Base-by-base conservation (phyloP, 768 basidiomycete genomes). In the Hemileccinum rubropunctum region DNA sequence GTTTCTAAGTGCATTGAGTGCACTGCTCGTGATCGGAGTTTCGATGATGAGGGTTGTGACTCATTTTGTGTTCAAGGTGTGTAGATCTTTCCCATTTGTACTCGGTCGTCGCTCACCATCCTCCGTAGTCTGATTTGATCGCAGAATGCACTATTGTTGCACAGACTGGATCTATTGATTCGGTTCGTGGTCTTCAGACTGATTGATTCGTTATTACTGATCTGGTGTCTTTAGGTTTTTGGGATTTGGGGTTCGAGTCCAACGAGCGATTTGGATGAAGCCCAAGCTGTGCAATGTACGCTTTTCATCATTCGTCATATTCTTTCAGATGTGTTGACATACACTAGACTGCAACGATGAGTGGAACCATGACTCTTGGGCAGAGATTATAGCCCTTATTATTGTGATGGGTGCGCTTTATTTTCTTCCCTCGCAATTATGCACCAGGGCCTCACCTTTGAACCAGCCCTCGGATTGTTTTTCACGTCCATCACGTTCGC, bases 61-160 rank as follows among this genome's bases (percentile, higher is more conserved):
- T 1, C 88, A 91, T 59, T 90, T 88, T 56, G 73, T 72, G 0
- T 75, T 76, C 71, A 90, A 88, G 79, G 87, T 80, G 36, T 20
- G 69, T 59, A 0, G 34, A 20, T 26, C n/a, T 26, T 21, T n/a
- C 10, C 18, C 10, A 4, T 10, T 28, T 39, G 9, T 47, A 3
- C 4, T 23, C 37, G 2, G 8, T 43, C 17, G 44, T 33, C 28
- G 32, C 54, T 53, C 41, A 59, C 23, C 15, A 3, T 45, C 6
- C 30, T 1, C 6, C 10, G 1, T 50, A 88, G 88, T 68, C 71
- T 42, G 76, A 80, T 26, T 71, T 90, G 48, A 74, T 92, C 21
- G 52, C 52, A 3, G 77, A 81, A 49, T 92, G 90, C 52, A 66
- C 67, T 3, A 52, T 58, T 8, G 40, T 79, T 14, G 71, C 72